Conservation (phyloP, 257 asterid genomes). For the Nicotiana noctiflora region DNA sequence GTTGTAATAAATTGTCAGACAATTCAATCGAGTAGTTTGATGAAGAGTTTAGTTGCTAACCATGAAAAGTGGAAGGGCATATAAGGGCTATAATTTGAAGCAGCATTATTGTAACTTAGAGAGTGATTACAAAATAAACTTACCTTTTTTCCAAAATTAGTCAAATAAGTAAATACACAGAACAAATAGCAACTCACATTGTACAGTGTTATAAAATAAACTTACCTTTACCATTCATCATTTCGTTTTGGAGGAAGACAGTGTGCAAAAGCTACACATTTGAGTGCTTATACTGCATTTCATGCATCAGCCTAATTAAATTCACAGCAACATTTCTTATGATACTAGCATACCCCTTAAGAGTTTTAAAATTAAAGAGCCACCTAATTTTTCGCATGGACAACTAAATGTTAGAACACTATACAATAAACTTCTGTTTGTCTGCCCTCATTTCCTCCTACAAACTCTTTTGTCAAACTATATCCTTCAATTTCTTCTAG, state of each 20-base stretch:
- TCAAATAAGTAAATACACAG: too few relatives aligned
- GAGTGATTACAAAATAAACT: too few relatives aligned
- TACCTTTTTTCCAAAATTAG: too few relatives aligned
- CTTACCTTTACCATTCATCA: not conserved
- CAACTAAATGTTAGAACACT: constrained; percentile 7
- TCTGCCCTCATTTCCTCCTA: constrained; percentile 4
- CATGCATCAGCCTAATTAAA: not conserved
- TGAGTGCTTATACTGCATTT: not conserved
- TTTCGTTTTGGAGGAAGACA: not conserved
- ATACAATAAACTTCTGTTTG: not conserved
- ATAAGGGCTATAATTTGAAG: too few relatives aligned
- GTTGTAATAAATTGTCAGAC: too few relatives aligned
- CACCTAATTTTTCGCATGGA: not conserved
- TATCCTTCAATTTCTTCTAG: constrained; percentile 21
- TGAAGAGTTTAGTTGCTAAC: too few relatives aligned
- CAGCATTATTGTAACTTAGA: too few relatives aligned
- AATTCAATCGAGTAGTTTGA: too few relatives aligned
- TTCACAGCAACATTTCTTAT: not conserved
- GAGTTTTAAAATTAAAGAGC: not conserved
- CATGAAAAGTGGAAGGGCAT: too few relatives aligned
- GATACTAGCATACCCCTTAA: not conserved
- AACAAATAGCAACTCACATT: too few relatives aligned
- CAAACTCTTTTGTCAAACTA: constrained; percentile 15
- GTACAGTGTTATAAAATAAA: not conserved
- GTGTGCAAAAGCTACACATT: not conserved